Percentiles rank a stretch among this genome's conserved stretches.
These are phyloP conservation scores for Dispira parvispora DNA, from an alignment of 192 early-diverging fungal genomes.

Conservation along the genomic window DNA sequence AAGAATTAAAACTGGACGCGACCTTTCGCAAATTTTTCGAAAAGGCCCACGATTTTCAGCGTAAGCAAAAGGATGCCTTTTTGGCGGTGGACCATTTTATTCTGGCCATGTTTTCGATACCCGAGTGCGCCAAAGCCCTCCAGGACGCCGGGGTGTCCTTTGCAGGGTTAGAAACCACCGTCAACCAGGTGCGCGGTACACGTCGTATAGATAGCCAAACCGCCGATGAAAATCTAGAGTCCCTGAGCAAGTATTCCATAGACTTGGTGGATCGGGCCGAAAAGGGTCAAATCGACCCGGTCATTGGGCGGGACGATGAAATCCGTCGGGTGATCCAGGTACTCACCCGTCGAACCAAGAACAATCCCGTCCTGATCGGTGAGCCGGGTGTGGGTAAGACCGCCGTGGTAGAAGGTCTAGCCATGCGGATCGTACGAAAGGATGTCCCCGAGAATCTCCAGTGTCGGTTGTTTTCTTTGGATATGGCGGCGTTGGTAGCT, in stretches of 20 bases:
- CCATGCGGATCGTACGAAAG: slow-evolving; percentile 78
- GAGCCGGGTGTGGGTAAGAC: slow-evolving; percentile 65
- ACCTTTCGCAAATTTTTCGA: slow-evolving; percentile 42
- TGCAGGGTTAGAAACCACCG: slow-evolving; percentile 54
- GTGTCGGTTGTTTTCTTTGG: slow-evolving; percentile 69
- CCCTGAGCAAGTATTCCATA: slow-evolving; percentile 85
- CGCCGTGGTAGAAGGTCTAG: slow-evolving; percentile 82
- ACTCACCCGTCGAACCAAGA: slow-evolving; percentile 73
- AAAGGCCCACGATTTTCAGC: slow-evolving; percentile 63
- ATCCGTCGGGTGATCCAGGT: slow-evolving; percentile 92
- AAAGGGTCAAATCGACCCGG: slow-evolving; percentile 85
- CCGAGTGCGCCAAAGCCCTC: slow-evolving; percentile 40
- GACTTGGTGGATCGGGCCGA: slow-evolving; percentile 72
- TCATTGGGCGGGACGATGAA: slow-evolving; percentile 93
- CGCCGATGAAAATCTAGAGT: slow-evolving; percentile 81
- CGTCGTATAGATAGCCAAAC: slow-evolving; percentile 68
- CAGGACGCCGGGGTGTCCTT: slow-evolving; percentile 46
- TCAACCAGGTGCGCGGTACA: slow-evolving; percentile 62
- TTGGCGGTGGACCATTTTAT: slow-evolving; percentile 81
- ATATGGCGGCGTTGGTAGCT: slow-evolving; percentile 88
- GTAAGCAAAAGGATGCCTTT: slow-evolving; percentile 76
- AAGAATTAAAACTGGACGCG: slow-evolving; percentile 44
- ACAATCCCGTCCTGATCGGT: slow-evolving; percentile 79
- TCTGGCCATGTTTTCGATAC: slow-evolving; percentile 59
- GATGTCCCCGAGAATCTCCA: slow-evolving; percentile 85